Evolutionary conservation across 441 rosid species (phyloP).

Genomic region (Adansonia madagascariensis): DNA sequence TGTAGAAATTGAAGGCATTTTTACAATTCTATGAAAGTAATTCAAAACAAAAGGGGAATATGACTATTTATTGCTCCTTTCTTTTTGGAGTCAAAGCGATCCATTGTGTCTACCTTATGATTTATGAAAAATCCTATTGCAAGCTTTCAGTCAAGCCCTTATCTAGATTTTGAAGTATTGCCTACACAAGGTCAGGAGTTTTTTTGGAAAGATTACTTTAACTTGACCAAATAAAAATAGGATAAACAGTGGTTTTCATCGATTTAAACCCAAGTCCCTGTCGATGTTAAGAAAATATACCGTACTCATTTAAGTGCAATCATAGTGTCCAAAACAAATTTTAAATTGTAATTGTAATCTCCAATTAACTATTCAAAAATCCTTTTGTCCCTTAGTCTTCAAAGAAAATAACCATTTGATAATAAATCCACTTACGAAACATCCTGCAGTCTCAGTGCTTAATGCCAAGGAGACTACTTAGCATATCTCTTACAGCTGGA

Average conservation of each 20-base stretch:
- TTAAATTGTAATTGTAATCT: background rate
- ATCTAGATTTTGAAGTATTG: background rate
- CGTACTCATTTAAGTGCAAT: background rate
- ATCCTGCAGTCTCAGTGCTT: background rate
- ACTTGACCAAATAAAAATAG: background rate
- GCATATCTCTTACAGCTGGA: background rate
- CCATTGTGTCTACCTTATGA: background rate
- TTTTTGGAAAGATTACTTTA: background rate
- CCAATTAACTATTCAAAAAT: background rate
- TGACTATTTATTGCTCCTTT: background rate
- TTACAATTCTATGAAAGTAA: background rate
- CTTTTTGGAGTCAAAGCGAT: background rate
- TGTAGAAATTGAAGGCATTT: background rate
- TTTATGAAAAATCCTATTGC: background rate
- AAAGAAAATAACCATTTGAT: background rate
- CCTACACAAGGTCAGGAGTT: background rate
- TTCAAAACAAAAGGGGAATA: background rate
- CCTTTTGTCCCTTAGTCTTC: background rate
- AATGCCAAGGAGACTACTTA: background rate
- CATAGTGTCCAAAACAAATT: background rate
- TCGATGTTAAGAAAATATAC: background rate
- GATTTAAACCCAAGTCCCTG: background rate
- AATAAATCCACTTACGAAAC: background rate
- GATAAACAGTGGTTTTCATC: background rate
- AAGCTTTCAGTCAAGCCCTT: constrained; percentile 5